These are phyloP conservation scores for Sarcomyxa edulis DNA, from an alignment of 768 basidiomycete genomes.

Conservation along the genomic window DNA sequence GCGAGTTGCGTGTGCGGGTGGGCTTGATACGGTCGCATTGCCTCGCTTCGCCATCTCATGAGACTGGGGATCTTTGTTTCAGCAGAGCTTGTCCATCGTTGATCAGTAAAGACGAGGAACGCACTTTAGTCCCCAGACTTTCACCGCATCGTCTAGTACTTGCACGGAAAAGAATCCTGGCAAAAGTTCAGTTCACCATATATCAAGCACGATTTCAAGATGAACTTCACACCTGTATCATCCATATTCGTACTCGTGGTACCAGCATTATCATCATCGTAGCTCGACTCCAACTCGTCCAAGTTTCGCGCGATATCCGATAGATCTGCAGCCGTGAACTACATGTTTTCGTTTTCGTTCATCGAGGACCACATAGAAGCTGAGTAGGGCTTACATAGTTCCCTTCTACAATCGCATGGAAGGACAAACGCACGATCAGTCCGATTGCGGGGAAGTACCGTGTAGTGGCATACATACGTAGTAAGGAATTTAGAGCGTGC, in stretches of 20 bases:
- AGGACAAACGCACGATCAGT: too few relatives aligned
- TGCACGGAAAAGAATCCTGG: constrained; percentile 90
- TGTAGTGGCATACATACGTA: constrained; percentile 63
- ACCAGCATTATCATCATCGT: constrained; percentile 40
- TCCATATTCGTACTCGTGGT: constrained; percentile 78
- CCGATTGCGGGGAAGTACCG: too few relatives aligned
- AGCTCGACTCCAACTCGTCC: constrained; percentile 60
- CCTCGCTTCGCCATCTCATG: constrained; percentile 79
- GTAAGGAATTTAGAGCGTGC: constrained; percentile 75
- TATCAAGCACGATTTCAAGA: background rate
- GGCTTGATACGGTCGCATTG: constrained; percentile 71
- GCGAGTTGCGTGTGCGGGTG: constrained; percentile 76
- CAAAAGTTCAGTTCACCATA: too few relatives aligned
- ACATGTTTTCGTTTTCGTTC: constrained; percentile 3
- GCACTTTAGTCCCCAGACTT: constrained; percentile 81
- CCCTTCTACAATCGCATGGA: constrained; percentile 24
- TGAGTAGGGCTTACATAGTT: constrained; percentile 42
- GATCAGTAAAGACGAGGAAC: constrained; percentile 9
- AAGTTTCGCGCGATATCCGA: constrained; percentile 66
- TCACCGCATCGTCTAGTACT: constrained; percentile 78
- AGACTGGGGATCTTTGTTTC: constrained; percentile 41
- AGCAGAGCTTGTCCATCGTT: too few relatives aligned
- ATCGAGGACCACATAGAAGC: too few relatives aligned
- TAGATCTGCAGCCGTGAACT: constrained; percentile 81
- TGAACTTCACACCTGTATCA: constrained; percentile 59